Percentiles rank a stretch among this genome's conserved stretches.
phyloP scores from a whole-genome alignment of 2,329 filamentous ascomycete species.

The Fusarium multiceps region DNA sequence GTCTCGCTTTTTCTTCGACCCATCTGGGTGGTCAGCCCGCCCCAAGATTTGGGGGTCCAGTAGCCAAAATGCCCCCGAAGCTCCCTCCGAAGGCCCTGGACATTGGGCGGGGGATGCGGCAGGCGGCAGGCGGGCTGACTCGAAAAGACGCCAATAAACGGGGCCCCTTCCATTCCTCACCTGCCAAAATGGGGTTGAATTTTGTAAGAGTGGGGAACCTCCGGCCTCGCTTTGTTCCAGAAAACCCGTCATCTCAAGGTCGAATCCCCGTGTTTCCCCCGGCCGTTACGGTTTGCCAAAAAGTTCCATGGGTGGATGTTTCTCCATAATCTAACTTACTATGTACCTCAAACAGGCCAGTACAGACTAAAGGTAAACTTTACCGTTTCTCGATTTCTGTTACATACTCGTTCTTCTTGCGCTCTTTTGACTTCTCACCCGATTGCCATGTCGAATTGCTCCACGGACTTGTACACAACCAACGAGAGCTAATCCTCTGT shows the following conservation, averaged over 20 bases:
- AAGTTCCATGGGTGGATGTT: slow-evolving; percentile 18
- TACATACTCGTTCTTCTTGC: slow-evolving; percentile 18
- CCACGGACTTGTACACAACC: neutral
- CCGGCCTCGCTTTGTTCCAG: slow-evolving; percentile 43
- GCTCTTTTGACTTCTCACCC: slow-evolving; percentile 8
- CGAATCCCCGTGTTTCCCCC: slow-evolving; percentile 31
- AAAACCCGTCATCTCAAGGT: slow-evolving; percentile 41
- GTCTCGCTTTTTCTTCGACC: too few relatives aligned
- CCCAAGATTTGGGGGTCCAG: slow-evolving; percentile 5
- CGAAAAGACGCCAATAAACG: slow-evolving; percentile 3
- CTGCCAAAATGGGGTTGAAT: slow-evolving; percentile 40
- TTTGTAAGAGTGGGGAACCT: slow-evolving; percentile 16
- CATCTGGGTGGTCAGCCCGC: slow-evolving; percentile 10
- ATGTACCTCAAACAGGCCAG: slow-evolving; percentile 1
- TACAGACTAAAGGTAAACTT: slow-evolving; percentile 12
- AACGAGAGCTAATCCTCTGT: neutral
- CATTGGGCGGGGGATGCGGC: neutral
- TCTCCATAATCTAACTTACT: slow-evolving; percentile 14
- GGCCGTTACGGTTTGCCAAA: slow-evolving; percentile 9
- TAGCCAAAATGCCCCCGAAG: slow-evolving; percentile 2
- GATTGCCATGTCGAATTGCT: slow-evolving; percentile 16
- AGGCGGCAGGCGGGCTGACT: slow-evolving; percentile 9
- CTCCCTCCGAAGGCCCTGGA: slow-evolving; percentile 5
- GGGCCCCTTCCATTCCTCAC: slow-evolving; percentile 9
- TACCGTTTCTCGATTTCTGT: slow-evolving; percentile 22